Base-by-base conservation (phyloP, 192 early-diverging fungal species). In the Coemansia umbellata region DNA sequence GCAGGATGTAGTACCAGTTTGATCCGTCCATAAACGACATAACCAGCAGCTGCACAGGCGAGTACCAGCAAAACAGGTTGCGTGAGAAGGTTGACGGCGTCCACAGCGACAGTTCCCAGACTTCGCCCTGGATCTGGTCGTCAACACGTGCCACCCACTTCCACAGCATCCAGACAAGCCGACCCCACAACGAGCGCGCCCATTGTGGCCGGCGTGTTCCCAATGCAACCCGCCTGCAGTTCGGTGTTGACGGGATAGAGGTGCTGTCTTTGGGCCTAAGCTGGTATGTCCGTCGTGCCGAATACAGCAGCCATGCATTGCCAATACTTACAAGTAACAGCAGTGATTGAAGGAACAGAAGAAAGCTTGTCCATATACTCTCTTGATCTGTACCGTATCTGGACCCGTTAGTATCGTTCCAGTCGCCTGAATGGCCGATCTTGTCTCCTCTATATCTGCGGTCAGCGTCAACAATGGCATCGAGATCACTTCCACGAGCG, bases 31-130 rank as follows among this genome's bases (percentile, higher is more conserved):
- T 66, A 40, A 66, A 64, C 11, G 63, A 52, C 54, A 86, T 32
- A 7, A 82, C 50, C 55, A 86, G 49, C 17, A 81, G 74, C 64
- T 86, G 84, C 9, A 69, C 74, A 1, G 84, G 84, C 15, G 82
- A 84, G 52, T 66, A 84, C 83, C 81, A 84, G 37, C 84, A 66
- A 31, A 79, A 71, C 39, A 79, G n/a, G 39, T 79, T 75, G 11
- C 73, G 67, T 43, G 60, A 60, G 37, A 78, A 66, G 18, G 48
- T 56, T 1, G 78, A 31, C 18, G 79, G 79, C 24, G 48, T 62
- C 79, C 77, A 81, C 31, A 75, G 15, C 15, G 73, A 55, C 4
- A 81, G 63, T 59, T 81, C 79, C 66, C 70, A 74, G 19, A 81
- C 50, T 31, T 75, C 66, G 51, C 63, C 64, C 32, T 63, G 60